Base-by-base conservation (phyloP, 305 asterid species). In the Fraxinus velutina region DNA sequence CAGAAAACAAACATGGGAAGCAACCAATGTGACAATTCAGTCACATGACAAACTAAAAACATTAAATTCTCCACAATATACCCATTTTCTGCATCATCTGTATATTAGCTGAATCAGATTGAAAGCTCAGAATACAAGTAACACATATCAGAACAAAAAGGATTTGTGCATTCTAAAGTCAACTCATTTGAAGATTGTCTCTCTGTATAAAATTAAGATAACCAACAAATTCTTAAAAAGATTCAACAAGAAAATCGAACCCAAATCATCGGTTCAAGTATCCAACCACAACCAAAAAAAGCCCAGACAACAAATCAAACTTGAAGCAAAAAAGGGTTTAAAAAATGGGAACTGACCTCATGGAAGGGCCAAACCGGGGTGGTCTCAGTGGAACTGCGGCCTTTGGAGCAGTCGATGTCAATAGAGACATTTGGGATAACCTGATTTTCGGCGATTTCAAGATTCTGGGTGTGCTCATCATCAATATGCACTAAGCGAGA, bases 281-380 rank as follows among this genome's bases (percentile, higher is more conserved):
- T 50, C 60, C 60, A 50, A 50, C 19, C 21, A 50, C 47, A 15
- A 24, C 44, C 39, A 2, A 5, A 81, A 72, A 47, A 34, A 30
- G 37, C 22, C 73, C 78, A 81, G 81, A 17, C 13, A 79, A 55
- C 13, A 50, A 32, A 52, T 71, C 75, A 52, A 70, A 17, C 27
- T 27, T 27, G 78, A n/a, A 21, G 1, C 39, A 75, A 17, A 76
- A 24, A 8, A 21, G 79, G 75, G 13, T 47, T 1, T 1, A 17
- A 72, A 27, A 44, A 71, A 6, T 50, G 33, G 8, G 9, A 68
- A 27, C 57, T 76, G 77, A 94, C 99, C 98, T 96, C 97, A 75
- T 86, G 93, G 88, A 96, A 96, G 90, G 85, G 88, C 82, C 78
- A 88, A 81, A 96, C 95, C 57, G 92, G 93, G 55, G 97, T 94